A percentile compares a stretch with the other conserved stretches of the same genome.
Conservation (phyloP, 2,329 filamentous ascomycete species). For the Aspergillus sp. region DNA sequence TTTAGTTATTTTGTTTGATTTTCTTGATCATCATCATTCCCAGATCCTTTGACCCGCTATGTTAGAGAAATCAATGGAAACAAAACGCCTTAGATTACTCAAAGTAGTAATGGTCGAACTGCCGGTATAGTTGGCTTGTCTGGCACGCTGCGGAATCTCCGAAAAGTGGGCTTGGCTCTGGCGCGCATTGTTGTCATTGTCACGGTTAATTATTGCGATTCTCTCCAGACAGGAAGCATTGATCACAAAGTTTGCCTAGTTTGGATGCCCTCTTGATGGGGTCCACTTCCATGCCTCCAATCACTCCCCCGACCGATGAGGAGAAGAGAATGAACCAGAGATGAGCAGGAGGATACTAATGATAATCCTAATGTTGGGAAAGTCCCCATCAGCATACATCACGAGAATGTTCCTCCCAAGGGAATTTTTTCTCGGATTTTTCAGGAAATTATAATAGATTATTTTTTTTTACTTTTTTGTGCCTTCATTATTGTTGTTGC, state of each 20-base stretch:
- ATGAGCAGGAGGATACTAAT: not conserved
- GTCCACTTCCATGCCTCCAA: conserved; percentile 13
- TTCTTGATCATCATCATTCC: not conserved
- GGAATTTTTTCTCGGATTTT: no score
- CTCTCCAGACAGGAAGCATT: not conserved
- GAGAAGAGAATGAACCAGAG: not conserved
- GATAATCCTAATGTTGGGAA: not conserved
- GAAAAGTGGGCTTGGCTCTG: not conserved
- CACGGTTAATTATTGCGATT: conserved; percentile 1
- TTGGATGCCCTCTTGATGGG: conserved; percentile 15
- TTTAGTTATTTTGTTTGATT: not conserved
- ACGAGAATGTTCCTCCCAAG: no score
- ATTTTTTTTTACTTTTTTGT: no score
- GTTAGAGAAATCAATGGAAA: no score
- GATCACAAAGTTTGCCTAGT: conserved; percentile 22
- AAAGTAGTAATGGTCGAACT: no score
- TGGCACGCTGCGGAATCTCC: no score
- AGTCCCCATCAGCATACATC: no score
- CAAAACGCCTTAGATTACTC: no score
- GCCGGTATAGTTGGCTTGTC: not conserved
- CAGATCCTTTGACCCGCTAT: not conserved
- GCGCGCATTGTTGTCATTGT: not conserved
- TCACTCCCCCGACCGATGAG: not conserved
- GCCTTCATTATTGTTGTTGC: no score
- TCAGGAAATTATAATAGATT: no score